Conservation (phyloP, 1,284 basidiomycete genomes). For the Phenoliferia sp. region DNA sequence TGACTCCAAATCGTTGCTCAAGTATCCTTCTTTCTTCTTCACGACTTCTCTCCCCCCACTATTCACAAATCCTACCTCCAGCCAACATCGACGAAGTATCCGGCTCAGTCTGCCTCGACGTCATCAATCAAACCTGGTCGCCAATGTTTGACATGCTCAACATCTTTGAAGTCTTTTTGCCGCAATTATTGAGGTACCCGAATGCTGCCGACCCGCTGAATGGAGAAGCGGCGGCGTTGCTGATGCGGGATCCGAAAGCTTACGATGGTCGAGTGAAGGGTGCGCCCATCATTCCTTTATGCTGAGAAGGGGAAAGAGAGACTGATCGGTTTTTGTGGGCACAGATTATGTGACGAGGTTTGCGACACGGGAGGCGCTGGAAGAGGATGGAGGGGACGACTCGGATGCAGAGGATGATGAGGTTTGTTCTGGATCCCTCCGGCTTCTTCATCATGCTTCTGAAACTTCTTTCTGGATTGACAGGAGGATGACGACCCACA, state of each 20-base stretch:
- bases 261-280: conserved; percentile 90
- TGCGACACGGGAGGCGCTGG: conserved; percentile 70
- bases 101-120: conserved; percentile 83
- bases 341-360: conserved; percentile 79
- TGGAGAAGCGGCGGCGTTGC: conserved; percentile 90
- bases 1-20: background rate
- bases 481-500: conserved; percentile 79
- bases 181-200: conserved; percentile 92
- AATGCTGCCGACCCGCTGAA: conserved; percentile 97
- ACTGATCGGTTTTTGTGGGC: background rate
- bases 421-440: conserved; percentile 40
- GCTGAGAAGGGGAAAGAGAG: background rate
- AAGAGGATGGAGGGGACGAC: conserved; percentile 52
- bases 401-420: conserved; percentile 59
- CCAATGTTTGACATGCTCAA: conserved; percentile 99
- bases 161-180: conserved; percentile 97
- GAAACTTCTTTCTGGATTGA: background rate
- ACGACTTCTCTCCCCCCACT: conserved; percentile 25
- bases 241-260: conserved; percentile 94
- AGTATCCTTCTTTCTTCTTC: background rate
- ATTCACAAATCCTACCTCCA: conserved; percentile 29
- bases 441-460: background rate
- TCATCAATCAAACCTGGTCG: conserved; percentile 99
- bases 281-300: conserved; percentile 41
- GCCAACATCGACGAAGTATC: conserved; percentile 40